A percentile compares a stretch with the other conserved stretches of the same genome.
phyloP scores from a whole-genome alignment of 257 asterid species.

The Voacanga thouarsii region DNA sequence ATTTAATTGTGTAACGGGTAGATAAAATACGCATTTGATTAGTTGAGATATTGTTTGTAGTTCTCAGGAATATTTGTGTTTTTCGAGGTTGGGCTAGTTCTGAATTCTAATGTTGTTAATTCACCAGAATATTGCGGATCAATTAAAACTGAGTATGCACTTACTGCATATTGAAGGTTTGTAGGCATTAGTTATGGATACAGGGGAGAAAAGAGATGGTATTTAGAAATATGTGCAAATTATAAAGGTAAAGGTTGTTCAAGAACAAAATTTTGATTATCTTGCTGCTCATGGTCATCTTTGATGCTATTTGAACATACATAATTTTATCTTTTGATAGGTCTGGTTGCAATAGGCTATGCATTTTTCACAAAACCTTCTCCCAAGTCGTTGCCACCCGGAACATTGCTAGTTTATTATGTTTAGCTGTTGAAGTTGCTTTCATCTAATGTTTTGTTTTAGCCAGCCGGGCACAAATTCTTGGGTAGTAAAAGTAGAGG shows the following conservation, averaged over 20 bases:
- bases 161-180: neutral
- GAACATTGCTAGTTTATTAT: neutral
- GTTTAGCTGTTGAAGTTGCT: neutral
- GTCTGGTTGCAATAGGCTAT: too few species aligned
- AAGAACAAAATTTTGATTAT: neutral
- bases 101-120: constrained; percentile 4
- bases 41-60: neutral
- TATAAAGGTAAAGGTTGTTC: neutral
- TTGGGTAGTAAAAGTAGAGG: neutral
- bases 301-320: neutral
- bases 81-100: neutral
- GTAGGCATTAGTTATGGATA: neutral
- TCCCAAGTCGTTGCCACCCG: neutral
- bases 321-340: neutral
- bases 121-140: neutral
- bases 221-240: neutral
- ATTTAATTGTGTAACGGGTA: neutral
- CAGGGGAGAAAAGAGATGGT: neutral
- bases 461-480: neutral
- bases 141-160: neutral
- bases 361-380: too few species aligned
- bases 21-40: neutral
- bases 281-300: too few species aligned
- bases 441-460: neutral
- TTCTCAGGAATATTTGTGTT: neutral